Evolutionary conservation across 306 rosid species (phyloP).

Genomic region (Datisca glomerata): DNA sequence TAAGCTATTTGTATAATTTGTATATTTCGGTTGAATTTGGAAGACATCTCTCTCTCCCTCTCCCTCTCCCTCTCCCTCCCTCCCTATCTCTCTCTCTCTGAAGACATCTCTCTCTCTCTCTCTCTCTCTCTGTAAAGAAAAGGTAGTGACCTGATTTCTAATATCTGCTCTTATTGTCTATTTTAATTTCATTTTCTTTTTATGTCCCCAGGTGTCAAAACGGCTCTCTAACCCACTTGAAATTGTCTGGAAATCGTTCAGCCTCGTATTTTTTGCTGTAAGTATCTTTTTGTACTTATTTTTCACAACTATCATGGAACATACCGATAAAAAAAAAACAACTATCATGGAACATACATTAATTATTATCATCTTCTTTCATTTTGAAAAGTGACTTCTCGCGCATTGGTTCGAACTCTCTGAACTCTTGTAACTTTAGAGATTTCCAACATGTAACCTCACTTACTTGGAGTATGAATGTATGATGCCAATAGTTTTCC

Average conservation of each 20-base stretch:
- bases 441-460: neutral
- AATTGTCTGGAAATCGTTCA: conserved; percentile 89
- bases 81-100: too few species aligned
- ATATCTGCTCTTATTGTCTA: too few species aligned
- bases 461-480: neutral
- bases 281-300: conserved; percentile 18
- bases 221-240: conserved; percentile 76
- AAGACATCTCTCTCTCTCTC: too few species aligned
- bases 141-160: too few species aligned
- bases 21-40: too few species aligned
- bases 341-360: neutral
- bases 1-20: too few species aligned
- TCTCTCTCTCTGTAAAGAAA: too few species aligned
- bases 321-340: too few species aligned
- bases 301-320: neutral
- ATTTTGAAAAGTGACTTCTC: neutral
- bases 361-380: neutral
- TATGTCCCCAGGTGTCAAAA: conserved; percentile 38
- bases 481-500: too few species aligned
- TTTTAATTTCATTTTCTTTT: neutral
- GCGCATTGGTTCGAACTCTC: neutral
- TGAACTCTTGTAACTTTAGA: neutral
- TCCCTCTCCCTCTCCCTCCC: too few species aligned
- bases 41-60: too few species aligned
- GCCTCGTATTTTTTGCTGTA: conserved; percentile 93